Conservation (phyloP, 1,284 basidiomycete species). For the Apiotrichum montevideense region DNA sequence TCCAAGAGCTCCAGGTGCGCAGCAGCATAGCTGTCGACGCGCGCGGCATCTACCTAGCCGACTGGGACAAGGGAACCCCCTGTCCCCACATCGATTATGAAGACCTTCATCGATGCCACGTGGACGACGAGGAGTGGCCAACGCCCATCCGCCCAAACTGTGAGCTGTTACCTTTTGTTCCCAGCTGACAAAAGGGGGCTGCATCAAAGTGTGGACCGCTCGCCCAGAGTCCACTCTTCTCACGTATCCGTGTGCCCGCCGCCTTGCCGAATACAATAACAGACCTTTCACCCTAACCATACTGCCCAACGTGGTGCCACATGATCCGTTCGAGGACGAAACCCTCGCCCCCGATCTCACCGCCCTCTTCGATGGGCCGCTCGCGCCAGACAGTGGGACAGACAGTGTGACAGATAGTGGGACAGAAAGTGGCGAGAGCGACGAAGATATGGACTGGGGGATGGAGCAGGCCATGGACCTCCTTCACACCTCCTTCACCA, state of each 20-base stretch:
- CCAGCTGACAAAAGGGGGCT: constrained; percentile 3
- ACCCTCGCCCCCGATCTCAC: not conserved
- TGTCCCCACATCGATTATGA: not conserved
- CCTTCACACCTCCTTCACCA: no score
- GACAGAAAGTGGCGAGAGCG: not conserved
- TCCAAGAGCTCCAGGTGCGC: not conserved
- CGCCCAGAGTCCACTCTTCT: constrained; percentile 1
- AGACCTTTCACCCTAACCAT: no score
- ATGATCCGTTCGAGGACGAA: not conserved
- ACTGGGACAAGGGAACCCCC: constrained; percentile 10
- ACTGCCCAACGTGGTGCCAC: not conserved
- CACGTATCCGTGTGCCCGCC: not conserved
- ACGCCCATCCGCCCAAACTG: constrained; percentile 2
- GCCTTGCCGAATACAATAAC: not conserved
- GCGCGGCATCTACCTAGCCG: constrained; percentile 8
- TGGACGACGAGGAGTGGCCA: not conserved
- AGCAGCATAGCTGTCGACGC: constrained; percentile 4
- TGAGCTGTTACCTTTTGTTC: not conserved
- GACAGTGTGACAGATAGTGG: no score
- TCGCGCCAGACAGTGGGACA: not conserved
- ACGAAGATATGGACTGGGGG: not conserved
- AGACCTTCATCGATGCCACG: not conserved
- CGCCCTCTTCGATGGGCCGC: not conserved
- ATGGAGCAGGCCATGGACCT: no score
- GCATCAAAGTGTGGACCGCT: constrained; percentile 5